These are phyloP conservation scores for Simmondsia chinensis DNA, from an alignment of 148 eudicot genomes.

Conservation along the genomic window DNA sequence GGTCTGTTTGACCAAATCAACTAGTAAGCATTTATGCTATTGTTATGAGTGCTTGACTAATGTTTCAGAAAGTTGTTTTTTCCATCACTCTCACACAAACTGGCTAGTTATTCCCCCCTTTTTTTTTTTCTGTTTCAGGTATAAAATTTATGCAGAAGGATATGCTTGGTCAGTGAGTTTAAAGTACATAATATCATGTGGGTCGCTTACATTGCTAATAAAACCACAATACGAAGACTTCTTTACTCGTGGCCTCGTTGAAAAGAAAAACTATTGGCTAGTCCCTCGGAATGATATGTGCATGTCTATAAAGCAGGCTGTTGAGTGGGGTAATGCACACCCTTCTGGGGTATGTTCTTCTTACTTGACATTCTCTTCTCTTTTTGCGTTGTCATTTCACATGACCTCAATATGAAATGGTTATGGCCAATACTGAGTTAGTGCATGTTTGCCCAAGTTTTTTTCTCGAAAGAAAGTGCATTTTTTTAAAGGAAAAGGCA, in stretches of 20 bases:
- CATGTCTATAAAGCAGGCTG: conserved; percentile 49
- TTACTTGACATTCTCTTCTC: not conserved
- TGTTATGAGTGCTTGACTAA: no score
- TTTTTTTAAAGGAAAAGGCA: no score
- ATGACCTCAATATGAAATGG: no score
- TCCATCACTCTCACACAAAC: no score
- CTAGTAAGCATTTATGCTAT: no score
- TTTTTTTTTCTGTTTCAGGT: conserved; percentile 32
- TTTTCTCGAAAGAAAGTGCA: no score
- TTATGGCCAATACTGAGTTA: no score
- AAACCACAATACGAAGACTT: conserved; percentile 72
- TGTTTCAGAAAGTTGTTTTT: no score
- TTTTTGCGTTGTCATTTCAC: conserved; percentile 1
- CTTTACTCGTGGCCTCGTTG: conserved; percentile 70
- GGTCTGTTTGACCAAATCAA: no score
- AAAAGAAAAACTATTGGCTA: conserved; percentile 64
- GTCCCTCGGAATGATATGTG: conserved; percentile 51
- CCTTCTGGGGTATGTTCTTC: conserved; percentile 31
- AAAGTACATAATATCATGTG: conserved; percentile 82
- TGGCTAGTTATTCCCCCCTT: no score
- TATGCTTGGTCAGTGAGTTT: conserved; percentile 98
- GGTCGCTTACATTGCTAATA: conserved; percentile 61
- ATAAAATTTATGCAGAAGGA: conserved; percentile 92
- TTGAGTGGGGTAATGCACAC: conserved; percentile 69
- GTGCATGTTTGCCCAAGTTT: no score